Evolutionary conservation across 2,329 filamentous ascomycete genomes (phyloP), one percentile per base, ranked within the genome.

Genomic region (Claviceps purpurea): DNA sequence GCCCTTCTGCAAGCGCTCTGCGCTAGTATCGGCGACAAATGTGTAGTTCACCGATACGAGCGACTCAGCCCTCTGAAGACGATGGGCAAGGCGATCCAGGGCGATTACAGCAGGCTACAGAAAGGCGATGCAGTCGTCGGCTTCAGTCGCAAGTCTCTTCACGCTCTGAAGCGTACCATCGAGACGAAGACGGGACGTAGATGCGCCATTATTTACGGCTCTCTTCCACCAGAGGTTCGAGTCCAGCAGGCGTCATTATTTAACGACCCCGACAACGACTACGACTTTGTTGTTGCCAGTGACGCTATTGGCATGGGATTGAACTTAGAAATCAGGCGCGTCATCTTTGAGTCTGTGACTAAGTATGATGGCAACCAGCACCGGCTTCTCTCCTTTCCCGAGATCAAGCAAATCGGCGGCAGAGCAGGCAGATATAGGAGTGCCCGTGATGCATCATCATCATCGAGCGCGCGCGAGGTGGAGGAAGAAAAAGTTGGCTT

Each of bases 301-400:
- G 89, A 96, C 68, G 93, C 93, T 47, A 91, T 98, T 56, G 93
- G 93, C 40, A 97, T 98, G 91, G 93, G 94, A 1, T 72, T 98
- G 22, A 98, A 98, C 62, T 70, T 98, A 65, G 89, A 82, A 68
- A 89, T 96, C 64, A 93, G 89, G 64, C 85, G 94, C 26, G 79
- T 98, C 55, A 79, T 98, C 51, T 93, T 98, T 58, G 88, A 95
- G 61, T 76, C 84, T 0, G 76, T 83, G 2, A 70, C 74, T 54
- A 98, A 96, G 65, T 84, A 77, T 57, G 78, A 89, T 56, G 85
- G 85, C 1, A 62, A 58, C 1, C 68, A 71, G 5, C 73, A 76
- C 34, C 72, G 79, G 16, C 68, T 73, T 4, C 73, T 98, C 24
- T 71, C 76, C 0, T 74, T 85, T 3, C 84, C 89, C 0, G 87